Evolutionary conservation across 495 filamentous ascomycete genomes (phyloP), one percentile per base, ranked within the genome.

Genomic region (Annulohypoxylon bovei): DNA sequence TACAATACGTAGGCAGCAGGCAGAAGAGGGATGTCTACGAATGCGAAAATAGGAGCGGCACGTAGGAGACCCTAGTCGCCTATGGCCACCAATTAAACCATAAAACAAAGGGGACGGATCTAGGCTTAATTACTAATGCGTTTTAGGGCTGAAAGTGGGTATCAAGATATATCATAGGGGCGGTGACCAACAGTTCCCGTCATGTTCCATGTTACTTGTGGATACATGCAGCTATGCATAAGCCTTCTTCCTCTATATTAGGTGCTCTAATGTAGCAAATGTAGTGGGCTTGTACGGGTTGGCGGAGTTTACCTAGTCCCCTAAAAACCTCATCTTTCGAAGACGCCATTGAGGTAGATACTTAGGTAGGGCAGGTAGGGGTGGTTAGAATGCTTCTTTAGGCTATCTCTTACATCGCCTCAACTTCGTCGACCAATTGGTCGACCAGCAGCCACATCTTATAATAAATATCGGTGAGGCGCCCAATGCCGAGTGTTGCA

Each of bases 1-100:
- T 47, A 16, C 39, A 12, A 22, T 14, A 6, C 3, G 27, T 59
- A 59, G 58, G 58, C 58, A 62, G 30, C 59, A 62, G 32, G n/a
- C 27, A 53, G 46, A 62, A 23, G 47, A 22, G 27, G 42, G 37
- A 20, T 9, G 28, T 53, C 49, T 8, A 30, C 47, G 47, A 53
- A 53, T 53, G 28, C 28, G 49, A 53, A 53, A 53, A 53, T 33
- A 33, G 28, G 23, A 50, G 49, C 25, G 27, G 49, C 23, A 53
- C 33, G 49, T 27, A 20, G 25, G 11, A 30, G 25, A 53, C 20
- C 49, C 49, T 33, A 11, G 46, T 50, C 49, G 28, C 49, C 28
- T 33, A 9, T 53, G 27, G 20, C 49, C 49, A 53, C 49, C 49
- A 53, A 53, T 53, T 18, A 53, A 16, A 33, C 53, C 3, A 12